Evolutionary conservation across 495 filamentous ascomycete genomes (phyloP).

Genomic region (Talaromyces liani): DNA sequence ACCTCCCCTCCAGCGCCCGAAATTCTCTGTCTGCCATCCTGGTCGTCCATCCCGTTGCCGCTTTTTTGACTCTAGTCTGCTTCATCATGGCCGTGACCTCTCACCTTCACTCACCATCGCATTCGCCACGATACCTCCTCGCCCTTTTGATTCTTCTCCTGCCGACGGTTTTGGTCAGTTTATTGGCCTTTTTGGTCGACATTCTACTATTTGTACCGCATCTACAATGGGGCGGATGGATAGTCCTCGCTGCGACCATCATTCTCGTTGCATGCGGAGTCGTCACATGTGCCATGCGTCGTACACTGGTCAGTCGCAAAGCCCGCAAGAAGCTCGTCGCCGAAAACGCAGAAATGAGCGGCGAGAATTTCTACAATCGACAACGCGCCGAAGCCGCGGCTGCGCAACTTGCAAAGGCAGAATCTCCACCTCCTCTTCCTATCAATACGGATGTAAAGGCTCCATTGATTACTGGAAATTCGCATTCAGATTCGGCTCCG

Average conservation of each 20-base stretch:
- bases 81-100: conserved; percentile 70
- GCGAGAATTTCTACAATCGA: conserved; percentile 79
- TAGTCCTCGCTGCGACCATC: conserved; percentile 87
- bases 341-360: conserved; percentile 92
- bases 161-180: conserved; percentile 73
- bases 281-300: conserved; percentile 93
- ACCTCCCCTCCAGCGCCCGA: conserved; percentile 65
- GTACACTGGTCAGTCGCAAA: conserved; percentile 86
- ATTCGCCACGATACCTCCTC: conserved; percentile 84
- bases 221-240: conserved; percentile 87
- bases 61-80: conserved; percentile 77
- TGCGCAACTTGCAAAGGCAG: conserved; percentile 29
- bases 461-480: conserved; percentile 29
- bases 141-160: conserved; percentile 77
- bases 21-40: conserved; percentile 84
- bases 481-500: conserved; percentile 42
- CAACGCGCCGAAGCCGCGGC: conserved; percentile 46
- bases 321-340: conserved; percentile 85
- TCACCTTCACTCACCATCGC: conserved; percentile 85
- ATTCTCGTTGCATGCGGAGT: conserved; percentile 76
- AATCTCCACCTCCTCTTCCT: conserved; percentile 34
- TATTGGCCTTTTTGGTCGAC: conserved; percentile 88
- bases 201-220: conserved; percentile 96
- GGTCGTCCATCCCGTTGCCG: conserved; percentile 87
- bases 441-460: conserved; percentile 43